Conservation (phyloP, 768 basidiomycete species). For the Tylopilus vinaceipallidus region DNA sequence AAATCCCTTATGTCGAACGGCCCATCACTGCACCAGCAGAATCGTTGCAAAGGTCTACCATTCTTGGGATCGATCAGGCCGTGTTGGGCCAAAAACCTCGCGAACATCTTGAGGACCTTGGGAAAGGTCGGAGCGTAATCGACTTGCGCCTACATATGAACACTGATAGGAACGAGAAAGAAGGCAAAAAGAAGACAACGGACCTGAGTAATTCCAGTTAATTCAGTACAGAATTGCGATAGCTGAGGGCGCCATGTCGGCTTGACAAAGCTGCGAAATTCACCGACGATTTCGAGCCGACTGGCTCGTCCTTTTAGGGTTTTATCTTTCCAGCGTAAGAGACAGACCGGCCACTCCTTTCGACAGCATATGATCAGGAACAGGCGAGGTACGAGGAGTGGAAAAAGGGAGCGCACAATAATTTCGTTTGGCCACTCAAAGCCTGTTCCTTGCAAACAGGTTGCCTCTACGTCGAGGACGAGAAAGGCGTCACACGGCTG, state of each 20-base stretch:
- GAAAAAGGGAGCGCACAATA: constrained; percentile 57
- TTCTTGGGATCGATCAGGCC: constrained; percentile 62
- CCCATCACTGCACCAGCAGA: constrained; percentile 84
- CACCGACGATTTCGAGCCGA: constrained; percentile 66
- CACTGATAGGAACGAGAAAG: constrained; percentile 4
- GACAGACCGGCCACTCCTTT: constrained; percentile 91
- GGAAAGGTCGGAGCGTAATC: constrained; percentile 75
- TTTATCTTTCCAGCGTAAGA: constrained; percentile 79
- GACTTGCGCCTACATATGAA: constrained; percentile 65
- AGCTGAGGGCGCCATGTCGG: constrained; percentile 86
- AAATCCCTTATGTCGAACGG: constrained; percentile 84
- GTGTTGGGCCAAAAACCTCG: constrained; percentile 66
- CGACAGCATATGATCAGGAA: constrained; percentile 7
- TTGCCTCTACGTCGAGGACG: constrained; percentile 88
- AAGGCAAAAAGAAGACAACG: constrained; percentile 27
- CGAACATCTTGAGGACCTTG: constrained; percentile 60
- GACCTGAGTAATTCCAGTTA: constrained; percentile 95
- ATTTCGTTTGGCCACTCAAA: constrained; percentile 95
- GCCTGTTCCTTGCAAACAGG: constrained; percentile 61
- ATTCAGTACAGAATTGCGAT: constrained; percentile 76
- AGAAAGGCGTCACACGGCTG: constrained; percentile 76
- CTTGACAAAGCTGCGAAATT: constrained; percentile 85
- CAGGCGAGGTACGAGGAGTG: constrained; percentile 2
- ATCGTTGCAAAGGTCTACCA: constrained; percentile 56
- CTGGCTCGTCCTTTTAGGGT: constrained; percentile 47